Base-by-base conservation (phyloP, 208 protist species). In the Wallacemonas collosoma region DNA sequence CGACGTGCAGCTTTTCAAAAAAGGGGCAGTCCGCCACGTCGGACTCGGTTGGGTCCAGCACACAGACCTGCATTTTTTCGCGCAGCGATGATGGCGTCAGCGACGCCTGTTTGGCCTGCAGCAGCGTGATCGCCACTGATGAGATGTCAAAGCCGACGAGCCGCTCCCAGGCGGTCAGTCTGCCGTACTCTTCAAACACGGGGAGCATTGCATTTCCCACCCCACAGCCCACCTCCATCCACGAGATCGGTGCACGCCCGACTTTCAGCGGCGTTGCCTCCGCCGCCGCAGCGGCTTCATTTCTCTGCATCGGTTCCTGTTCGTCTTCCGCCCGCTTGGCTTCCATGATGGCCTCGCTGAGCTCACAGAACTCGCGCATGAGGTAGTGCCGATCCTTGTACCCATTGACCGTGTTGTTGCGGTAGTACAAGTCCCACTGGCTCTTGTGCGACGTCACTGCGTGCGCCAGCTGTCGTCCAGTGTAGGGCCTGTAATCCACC, bases 221-320 rank as follows among this genome's bases (percentile, higher is more conserved):
- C n/a, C 97, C 97, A 82, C 97, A 98, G 7, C 97, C 97, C 2
- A 89, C 85, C 75, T 98, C 95, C 82, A 98, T 86, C 87, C 88
- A 94, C 35, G 80, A 70, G 53, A 88, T 88, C 11, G 66, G 26
- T 26, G 26, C 26, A 0, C 26, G 26, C 26, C 26, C 26, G 26
- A 26, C 26, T 26, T 26, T 26, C 26, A 26, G 26, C 26, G 26
- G 26, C 26, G 26, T 26, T 26, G 26, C 26, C 26, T 26, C 26
- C 26, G 26, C 26, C 26, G 26, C 26, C 26, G 26, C 26, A 26
- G 26, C 26, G 26, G 26, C 26, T 26, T 26, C 26, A n/a, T 53
- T 83, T 4, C 48, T 6, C 15, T 15, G 55, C 58, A 48, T n/a
- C 14, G 60, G 14, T 39, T 45, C 38, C 15, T 68, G 44, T 61